Evolutionary conservation across 768 basidiomycete species (phyloP), one percentile per base, ranked within the genome.

Genomic region (Symmetrospora coprosmae): DNA sequence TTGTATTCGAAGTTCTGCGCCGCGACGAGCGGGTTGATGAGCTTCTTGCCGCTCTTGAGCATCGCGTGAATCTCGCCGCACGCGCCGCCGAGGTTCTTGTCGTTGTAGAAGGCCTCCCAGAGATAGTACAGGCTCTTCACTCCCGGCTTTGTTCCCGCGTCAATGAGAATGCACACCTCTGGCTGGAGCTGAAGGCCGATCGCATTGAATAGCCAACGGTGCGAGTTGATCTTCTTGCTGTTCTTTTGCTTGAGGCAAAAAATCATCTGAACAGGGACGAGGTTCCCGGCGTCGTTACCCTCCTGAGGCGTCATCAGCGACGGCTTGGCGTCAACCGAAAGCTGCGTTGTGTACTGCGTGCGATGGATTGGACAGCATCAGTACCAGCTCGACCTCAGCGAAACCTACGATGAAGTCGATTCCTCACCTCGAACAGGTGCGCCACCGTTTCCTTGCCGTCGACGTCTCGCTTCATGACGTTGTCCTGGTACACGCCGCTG

Each of bases 121-220:
- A 92, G 79, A 70, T 92, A 87, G 73, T 86, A 97, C 68, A 97
- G 88, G 1, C 87, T 87, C 72, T 91, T 91, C 72, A 87, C 87
- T 2, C 89, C 90, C 2, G 91, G 91, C 72, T 94, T 96, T 6
- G 91, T 97, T 64, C 91, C 91, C 4, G 89, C 91, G 70, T 94
- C 91, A 65, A 96, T 80, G 34, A 96, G 79, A 62, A 92, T 85
- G 72, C 89, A 92, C 46, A 84, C 82, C 70, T 94, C 88, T 5
- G 91, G 91, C 81, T 92, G 66, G 13, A 67, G 64, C 40, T 66
- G 65, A 23, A 63, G 37, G 46, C 50, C 64, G 71, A 96, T 87
- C 0, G 88, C 91, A 69, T 94, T 94, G 74, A 97, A 94, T 71
- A 92, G 89, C 91, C 91, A 96, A 46, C 91, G 78, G 68, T 94